phyloP scores from a whole-genome alignment of 2,329 filamentous ascomycete species.

The Sporothrix schenckii region DNA sequence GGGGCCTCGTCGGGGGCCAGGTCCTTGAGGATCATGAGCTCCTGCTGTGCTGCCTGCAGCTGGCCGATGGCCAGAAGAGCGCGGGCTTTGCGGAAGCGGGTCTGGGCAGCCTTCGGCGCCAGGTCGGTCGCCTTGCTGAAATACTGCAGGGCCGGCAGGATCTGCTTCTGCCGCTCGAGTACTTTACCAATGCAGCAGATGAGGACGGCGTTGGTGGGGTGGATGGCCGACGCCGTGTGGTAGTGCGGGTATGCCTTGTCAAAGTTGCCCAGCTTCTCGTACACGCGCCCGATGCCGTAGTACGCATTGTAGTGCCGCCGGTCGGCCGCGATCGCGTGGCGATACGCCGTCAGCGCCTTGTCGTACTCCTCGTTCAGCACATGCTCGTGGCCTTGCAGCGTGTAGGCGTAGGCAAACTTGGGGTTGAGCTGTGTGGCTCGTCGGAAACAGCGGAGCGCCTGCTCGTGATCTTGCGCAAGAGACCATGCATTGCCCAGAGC shows the following conservation, averaged over 20 bases:
- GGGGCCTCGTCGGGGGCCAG: conserved; percentile 92
- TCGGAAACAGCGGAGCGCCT: conserved; percentile 92
- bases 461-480: conserved; percentile 86
- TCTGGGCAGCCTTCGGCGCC: conserved; percentile 77
- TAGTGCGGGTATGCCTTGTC: conserved; percentile 93
- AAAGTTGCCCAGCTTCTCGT: conserved; percentile 86
- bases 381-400: conserved; percentile 93
- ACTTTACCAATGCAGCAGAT: conserved; percentile 91
- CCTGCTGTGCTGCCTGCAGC: conserved; percentile 72
- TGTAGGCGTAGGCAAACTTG: conserved; percentile 93
- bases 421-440: conserved; percentile 88
- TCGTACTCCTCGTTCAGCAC: conserved; percentile 97
- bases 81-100: conserved; percentile 90
- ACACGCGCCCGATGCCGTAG: conserved; percentile 83
- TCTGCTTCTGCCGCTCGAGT: conserved; percentile 84
- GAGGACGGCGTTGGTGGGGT: conserved; percentile 89
- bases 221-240: conserved; percentile 82
- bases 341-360: conserved; percentile 85
- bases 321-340: conserved; percentile 82
- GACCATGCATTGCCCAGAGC: conserved; percentile 95
- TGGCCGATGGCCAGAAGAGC: conserved; percentile 75
- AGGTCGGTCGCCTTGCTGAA: conserved; percentile 83
- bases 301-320: conserved; percentile 96
- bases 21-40: conserved; percentile 86
- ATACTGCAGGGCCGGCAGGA: conserved; percentile 73